Evolutionary conservation across 2,329 filamentous ascomycete species (phyloP), one percentile per base, ranked within the genome.

Genomic region (Trichocomaceae sp.): DNA sequence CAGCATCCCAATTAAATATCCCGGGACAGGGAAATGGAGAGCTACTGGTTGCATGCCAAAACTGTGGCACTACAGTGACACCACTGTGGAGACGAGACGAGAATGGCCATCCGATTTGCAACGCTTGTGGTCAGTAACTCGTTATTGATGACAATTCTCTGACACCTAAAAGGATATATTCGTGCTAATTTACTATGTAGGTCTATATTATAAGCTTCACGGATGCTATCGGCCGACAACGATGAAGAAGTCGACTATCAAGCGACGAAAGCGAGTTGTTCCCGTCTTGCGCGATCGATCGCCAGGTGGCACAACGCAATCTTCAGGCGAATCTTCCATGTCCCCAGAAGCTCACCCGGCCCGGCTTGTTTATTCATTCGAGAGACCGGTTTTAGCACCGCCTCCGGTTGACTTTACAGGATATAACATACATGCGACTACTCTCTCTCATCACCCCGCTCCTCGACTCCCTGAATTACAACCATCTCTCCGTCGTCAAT

Each of bases 211-310:
- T 75, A 97, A 97, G 72, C 83, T 99, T 2, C 93, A 99, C 68
- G 91, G 91, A 53, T 85, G 90, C 29, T 92, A 96, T 71, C 83
- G 93, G 42, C 93, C 93, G 0, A 89, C 93, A 5, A 90, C 90
- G n/a, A 97, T 99, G 93, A 99, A 97, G 73, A 97, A 96, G 71
- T 87, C 90, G 2, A 88, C 95, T 23, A 99, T 99, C 70, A 97
- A 99, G 73, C 83, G 93, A 59, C 82, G 93, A 58, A 97, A 97
- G 78, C 85, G 93, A 56, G 90, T 97, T 5, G 91, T 97, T 44
- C 91, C 92, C 17, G 90, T 88, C 17, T 76, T 83, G 23, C 71
- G 75, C 54, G 77, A 77, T 55, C 71, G 73, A 52, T 76, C 76
- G 47, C 71, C 71, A 12, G 71, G 66, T 29, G 69, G 63, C 15